Evolutionary conservation across 2,329 filamentous ascomycete species (phyloP), one percentile per base, ranked within the genome.

Genomic region (Laburnicola sp.): DNA sequence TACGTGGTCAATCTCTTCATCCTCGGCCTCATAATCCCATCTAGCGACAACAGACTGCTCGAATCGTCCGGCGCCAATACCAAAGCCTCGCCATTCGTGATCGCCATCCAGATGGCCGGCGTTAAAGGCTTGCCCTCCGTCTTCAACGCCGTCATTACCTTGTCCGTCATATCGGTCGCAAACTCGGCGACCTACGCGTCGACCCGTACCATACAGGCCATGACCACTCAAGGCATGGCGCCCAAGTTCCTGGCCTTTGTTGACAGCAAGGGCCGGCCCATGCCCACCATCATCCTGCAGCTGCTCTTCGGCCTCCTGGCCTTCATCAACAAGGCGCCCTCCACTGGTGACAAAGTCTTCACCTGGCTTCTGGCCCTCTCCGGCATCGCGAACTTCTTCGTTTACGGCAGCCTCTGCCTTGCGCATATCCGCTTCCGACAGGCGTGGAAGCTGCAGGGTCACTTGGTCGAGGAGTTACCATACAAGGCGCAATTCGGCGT

Each of bases 391-490:
- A 85, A 82, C 43, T 81, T 89, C 67, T 88, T 91, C 75, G 89
- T 87, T 6, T 91, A 88, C 86, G 83, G 80, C 53, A 87, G 87
- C 54, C 92, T 96, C 70, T 94, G 89, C 70, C 75, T 94, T n/a
- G 84, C 87, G 16, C 91, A 96, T 74, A 94, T 96, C 68, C 89
- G 91, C 48, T 96, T 96, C 81, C 88, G 91, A 51, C 72, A 74
- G 16, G 68, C 62, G 28, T 71, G 68, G 68, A 61, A 50, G 50
- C 38, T 38, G 23, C 53, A 56, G 25, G 72, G 72, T 31, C 71
- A 74, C 56, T 59, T 53, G 6, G 32, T 74, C 7, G 71, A 73
- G 22, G 73, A 75, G 50, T 51, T 75, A 4, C 72, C 73, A 11
- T 75, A 69, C 65, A 59, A 60, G 27, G 72, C 72, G 25, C 47